Base-by-base conservation (phyloP, 306 rosid genomes). In the Mimosa bimucronata region DNA sequence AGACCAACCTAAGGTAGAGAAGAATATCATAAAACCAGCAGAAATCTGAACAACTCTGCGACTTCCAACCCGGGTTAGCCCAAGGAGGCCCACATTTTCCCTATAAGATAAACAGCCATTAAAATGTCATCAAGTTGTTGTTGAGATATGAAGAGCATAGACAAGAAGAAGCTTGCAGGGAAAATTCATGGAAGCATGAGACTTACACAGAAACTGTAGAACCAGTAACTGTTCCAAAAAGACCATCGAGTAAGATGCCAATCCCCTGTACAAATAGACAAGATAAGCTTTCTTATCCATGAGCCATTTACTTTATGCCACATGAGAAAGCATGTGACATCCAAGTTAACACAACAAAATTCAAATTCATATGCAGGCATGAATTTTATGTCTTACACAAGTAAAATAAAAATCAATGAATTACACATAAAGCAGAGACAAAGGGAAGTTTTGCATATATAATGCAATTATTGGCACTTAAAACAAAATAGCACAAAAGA, bases 11-110 rank as follows among this genome's bases (percentile, higher is more conserved):
- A 95, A 84, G 69, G 80, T 90, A 30, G 98, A 88, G 89, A 95
- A 95, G 90, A 95, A 95, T 84, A 95, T 95, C 98, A 95, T 95
- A 83, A 92, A 95, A 50, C 93, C 98, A 53, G 98, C 97, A 26
- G 98, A 92, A 83, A 95, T 91, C 82, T 95, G 97, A 75, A 95
- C 98, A 67, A 92, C 98, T 86, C 98, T 77, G 46, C 98, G 98
- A 60, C 98, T 95, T 85, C 98, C 98, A 30, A 95, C 98, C 53
- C 98, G 87, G 46, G 98, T 95, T 46, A 92, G 87, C 62, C 98
- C 98, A 37, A 95, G 98, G 80, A 95, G 98, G 42, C 98, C 98
- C 29, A 93, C 97, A 79, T 95, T 95, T 88, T 95, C 98, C 89
- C 98, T 95, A 55, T 21, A 83, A 46, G 83, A 74, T 12, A 81